Evolutionary conservation across 768 basidiomycete species (phyloP).

Genomic region (Termitomyces sp.): DNA sequence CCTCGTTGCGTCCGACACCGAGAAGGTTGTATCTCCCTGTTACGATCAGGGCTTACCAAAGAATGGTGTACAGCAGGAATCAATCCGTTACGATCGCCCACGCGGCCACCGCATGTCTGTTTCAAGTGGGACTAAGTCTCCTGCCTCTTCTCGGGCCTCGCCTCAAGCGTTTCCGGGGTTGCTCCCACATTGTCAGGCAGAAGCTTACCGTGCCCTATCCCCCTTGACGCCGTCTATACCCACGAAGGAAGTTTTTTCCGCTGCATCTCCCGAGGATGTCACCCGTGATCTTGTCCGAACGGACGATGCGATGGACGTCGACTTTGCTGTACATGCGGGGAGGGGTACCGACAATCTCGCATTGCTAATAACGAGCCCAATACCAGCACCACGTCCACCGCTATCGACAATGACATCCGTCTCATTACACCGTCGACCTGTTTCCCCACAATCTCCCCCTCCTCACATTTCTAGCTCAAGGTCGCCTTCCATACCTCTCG

Average conservation of each 20-base stretch:
- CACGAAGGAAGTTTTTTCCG: background rate
- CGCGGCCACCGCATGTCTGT: background rate
- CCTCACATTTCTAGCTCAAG: background rate
- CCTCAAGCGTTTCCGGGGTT: background rate
- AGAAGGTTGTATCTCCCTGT: background rate
- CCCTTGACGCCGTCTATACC: slow-evolving; percentile 1
- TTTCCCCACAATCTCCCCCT: background rate
- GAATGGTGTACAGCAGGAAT: background rate
- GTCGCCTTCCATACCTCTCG: background rate
- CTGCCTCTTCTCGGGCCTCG: background rate
- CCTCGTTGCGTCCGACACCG: slow-evolving; percentile 1
- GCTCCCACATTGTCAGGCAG: background rate
- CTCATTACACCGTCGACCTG: background rate
- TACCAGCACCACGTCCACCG: background rate
- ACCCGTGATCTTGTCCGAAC: background rate
- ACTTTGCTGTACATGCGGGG: background rate
- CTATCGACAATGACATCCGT: background rate
- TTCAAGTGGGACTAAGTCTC: background rate
- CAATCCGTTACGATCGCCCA: background rate
- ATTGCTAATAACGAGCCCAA: background rate
- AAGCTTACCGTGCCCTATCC: background rate
- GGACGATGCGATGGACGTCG: background rate
- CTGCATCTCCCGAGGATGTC: background rate
- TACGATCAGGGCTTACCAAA: background rate
- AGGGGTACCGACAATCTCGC: background rate